Evolutionary conservation across 2,329 filamentous ascomycete genomes (phyloP), one percentile per base, ranked within the genome.

Genomic region (Colletotrichum melonis): DNA sequence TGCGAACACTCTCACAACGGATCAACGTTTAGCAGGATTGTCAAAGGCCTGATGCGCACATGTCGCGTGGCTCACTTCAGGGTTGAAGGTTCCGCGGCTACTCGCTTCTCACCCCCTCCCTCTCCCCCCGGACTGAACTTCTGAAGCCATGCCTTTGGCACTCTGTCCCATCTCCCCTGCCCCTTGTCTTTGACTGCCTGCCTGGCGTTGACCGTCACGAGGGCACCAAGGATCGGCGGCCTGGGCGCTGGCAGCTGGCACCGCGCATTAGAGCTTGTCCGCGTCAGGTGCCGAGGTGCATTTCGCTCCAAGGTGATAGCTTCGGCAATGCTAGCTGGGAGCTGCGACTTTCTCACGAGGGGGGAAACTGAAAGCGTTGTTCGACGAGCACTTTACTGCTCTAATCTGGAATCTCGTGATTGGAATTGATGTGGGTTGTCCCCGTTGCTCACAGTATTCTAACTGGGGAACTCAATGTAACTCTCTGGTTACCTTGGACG

Each of bases 231-330:
- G 66, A 72, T 72, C 54, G 65, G 42, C 69, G 65, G 54, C 66
- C 55, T 60, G 66, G 70, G 60, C 60, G 56, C 32, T 60, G 70
- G 42, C 66, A 69, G 65, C 70, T 73, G 70, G 70, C 54, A 63
- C 19, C 55, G 49, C 24, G 56, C 65, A 49, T 35, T 19, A 38
- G 57, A 24, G 38, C 24, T 28, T 42, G 55, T 32, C 60, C 49
- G 22, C 38, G 35, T 69, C 70, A 73, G 70, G 58, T 69, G 70
- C 60, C 66, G 60, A 63, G 59, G 70, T 69, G 52, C 58, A 63
- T 67, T 30, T 35, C 42, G 56, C 56, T 60, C 54, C 8, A 59
- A 42, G 11, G 38, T 42, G 11, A 2, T 42, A 24, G 19, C 16
- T 32, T 30, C 30, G 22, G 30, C 55, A 60, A 66, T 24, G 54